These are phyloP conservation scores for Daldinia sp. DNA, from an alignment of 2,329 filamentous ascomycete species.

Conservation along the genomic window DNA sequence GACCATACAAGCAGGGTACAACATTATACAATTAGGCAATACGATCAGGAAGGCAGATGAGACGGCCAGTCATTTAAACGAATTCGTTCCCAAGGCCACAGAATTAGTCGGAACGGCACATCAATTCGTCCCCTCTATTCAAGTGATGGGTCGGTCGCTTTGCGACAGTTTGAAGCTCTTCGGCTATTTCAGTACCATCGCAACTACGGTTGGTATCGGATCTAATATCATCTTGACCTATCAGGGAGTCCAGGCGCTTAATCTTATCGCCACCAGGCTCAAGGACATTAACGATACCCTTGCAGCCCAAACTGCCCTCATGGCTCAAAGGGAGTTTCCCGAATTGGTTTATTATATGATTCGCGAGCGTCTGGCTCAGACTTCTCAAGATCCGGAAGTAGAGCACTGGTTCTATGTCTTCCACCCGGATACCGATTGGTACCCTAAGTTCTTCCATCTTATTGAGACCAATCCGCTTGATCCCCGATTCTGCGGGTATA, in stretches of 20 bases:
- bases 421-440: slow-evolving; percentile 58
- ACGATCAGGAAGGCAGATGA: slow-evolving; percentile 6
- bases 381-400: slow-evolving; percentile 47
- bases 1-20: slow-evolving; percentile 11
- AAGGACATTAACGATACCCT: slow-evolving; percentile 52
- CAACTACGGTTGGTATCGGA: slow-evolving; percentile 51
- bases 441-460: slow-evolving; percentile 56
- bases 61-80: slow-evolving; percentile 4
- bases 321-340: slow-evolving; percentile 55
- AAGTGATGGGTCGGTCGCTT: slow-evolving; percentile 8
- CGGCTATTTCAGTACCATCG: slow-evolving; percentile 49
- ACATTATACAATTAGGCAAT: slow-evolving; percentile 5
- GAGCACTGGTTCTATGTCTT: slow-evolving; percentile 57
- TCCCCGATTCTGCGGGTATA: slow-evolving; percentile 56
- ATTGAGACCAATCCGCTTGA: slow-evolving; percentile 52
- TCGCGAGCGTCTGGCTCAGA: slow-evolving; percentile 52
- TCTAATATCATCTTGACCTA: slow-evolving; percentile 54
- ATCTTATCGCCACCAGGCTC: slow-evolving; percentile 53
- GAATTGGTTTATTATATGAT: slow-evolving; percentile 55
- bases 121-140: slow-evolving; percentile 11
- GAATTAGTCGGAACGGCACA: background rate
- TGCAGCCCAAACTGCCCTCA: slow-evolving; percentile 54
- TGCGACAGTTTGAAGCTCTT: slow-evolving; percentile 47
- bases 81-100: slow-evolving; percentile 10
- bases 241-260: slow-evolving; percentile 53